These are phyloP conservation scores for Abortiporus biennis DNA, from an alignment of 1,284 basidiomycete genomes.

Conservation along the genomic window DNA sequence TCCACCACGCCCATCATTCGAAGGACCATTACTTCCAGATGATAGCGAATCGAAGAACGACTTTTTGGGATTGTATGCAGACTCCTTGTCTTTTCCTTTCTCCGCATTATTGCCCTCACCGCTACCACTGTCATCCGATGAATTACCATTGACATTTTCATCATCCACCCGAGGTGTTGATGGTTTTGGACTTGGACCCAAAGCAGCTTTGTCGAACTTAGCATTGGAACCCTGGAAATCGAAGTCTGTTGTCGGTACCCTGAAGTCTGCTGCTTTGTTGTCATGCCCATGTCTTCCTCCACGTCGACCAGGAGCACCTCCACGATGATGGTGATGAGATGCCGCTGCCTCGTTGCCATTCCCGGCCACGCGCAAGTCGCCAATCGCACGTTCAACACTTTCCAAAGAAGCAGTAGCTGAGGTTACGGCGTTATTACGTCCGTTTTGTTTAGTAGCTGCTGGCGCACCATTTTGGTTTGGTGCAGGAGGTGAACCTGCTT, in stretches of 20 bases:
- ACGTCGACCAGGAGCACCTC: constrained; percentile 16
- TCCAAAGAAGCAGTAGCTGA: constrained; percentile 71
- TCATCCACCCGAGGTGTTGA: constrained; percentile 22
- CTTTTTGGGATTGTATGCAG: constrained; percentile 66
- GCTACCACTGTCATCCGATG: not conserved
- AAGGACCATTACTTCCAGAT: constrained; percentile 33
- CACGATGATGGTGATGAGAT: constrained; percentile 18
- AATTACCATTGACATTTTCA: constrained; percentile 3
- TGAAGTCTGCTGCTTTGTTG: constrained; percentile 32
- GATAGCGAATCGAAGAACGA: constrained; percentile 78
- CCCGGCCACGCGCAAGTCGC: constrained; percentile 58
- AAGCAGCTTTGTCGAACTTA: constrained; percentile 66
- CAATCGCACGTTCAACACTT: constrained; percentile 74
- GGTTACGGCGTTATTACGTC: constrained; percentile 44
- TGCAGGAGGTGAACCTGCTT: constrained; percentile 15
- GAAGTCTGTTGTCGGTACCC: constrained; percentile 65
- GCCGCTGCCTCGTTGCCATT: constrained; percentile 20
- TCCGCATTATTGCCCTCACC: constrained; percentile 3
- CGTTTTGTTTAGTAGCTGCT: constrained; percentile 9
- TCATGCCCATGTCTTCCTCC: constrained; percentile 26
- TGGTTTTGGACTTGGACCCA: constrained; percentile 26
- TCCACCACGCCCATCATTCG: constrained; percentile 26
- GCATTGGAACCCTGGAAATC: constrained; percentile 72
- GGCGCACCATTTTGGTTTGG: constrained; percentile 15
- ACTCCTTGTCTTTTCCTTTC: constrained; percentile 21